Evolutionary conservation across 306 rosid species (phyloP).

Genomic region (Trifolium pratense): DNA sequence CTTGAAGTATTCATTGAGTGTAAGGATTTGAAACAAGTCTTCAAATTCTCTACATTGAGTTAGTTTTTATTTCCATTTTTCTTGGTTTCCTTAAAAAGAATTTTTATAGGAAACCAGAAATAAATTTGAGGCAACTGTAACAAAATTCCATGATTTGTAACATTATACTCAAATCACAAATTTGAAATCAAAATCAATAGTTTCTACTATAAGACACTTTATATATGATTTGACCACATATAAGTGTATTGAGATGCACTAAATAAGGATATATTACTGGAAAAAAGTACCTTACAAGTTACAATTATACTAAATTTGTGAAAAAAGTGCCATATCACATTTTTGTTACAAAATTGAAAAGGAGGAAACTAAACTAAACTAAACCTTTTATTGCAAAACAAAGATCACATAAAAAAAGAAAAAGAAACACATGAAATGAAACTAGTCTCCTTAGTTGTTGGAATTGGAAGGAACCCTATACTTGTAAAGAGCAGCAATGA

Average conservation of each 20-base stretch:
- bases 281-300: too few species aligned
- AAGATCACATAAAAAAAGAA: background rate
- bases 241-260: too few species aligned
- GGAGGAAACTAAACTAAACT: background rate
- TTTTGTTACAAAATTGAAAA: background rate
- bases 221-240: background rate
- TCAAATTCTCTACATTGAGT: constrained; percentile 44
- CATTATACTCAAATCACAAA: constrained; percentile 41
- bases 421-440: background rate
- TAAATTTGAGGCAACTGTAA: constrained; percentile 47
- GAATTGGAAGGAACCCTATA: constrained; percentile 9
- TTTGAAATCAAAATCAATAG: constrained; percentile 18
- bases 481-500: constrained; percentile 30
- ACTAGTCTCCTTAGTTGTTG: background rate
- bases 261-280: too few species aligned
- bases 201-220: background rate
- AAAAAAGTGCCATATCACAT: background rate
- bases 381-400: constrained; percentile 8
- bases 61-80: constrained; percentile 12
- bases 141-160: constrained; percentile 40
- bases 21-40: constrained; percentile 72
- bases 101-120: constrained; percentile 40
- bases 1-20: constrained; percentile 68
- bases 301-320: too few species aligned
- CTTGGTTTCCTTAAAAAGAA: constrained; percentile 39